phyloP scores from a whole-genome alignment of 2,329 filamentous ascomycete species.

The Penicillium sp. region DNA sequence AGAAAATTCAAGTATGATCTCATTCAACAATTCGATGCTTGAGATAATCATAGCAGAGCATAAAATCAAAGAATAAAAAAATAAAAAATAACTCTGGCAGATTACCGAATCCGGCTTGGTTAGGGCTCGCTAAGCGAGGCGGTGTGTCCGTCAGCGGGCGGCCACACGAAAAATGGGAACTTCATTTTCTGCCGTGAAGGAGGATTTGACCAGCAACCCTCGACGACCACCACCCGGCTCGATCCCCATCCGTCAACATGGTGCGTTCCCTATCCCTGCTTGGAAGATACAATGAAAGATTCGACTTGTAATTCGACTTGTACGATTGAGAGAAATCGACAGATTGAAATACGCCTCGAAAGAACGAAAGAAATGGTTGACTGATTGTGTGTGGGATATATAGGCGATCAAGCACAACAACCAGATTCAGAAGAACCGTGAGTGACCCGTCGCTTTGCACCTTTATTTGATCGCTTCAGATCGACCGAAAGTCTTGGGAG shows the following conservation, averaged over 20 bases:
- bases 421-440: conserved; percentile 94
- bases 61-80: not conserved
- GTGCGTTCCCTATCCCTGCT: conserved; percentile 35
- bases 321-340: conserved; percentile 10
- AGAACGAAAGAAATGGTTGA: conserved; percentile 17
- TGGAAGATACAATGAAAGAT: conserved; percentile 11
- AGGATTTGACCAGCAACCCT: conserved; percentile 48
- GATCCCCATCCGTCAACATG: conserved; percentile 55
- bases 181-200: conserved; percentile 34
- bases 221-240: conserved; percentile 46
- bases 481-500: conserved; percentile 15
- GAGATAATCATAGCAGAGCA: not conserved
- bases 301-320: conserved; percentile 17
- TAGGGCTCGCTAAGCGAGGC: conserved; percentile 48
- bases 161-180: conserved; percentile 45
- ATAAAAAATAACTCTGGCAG: conserved; percentile 9
- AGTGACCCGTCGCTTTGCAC: conserved; percentile 38
- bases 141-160: conserved; percentile 35
- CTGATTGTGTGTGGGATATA: conserved; percentile 32
- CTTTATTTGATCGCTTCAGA: conserved; percentile 3
- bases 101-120: conserved; percentile 30
- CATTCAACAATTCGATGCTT: not conserved
- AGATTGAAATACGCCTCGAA: conserved; percentile 9
- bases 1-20: not conserved
- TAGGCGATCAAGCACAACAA: conserved; percentile 99